A percentile compares a stretch with the other conserved stretches of the same genome.
phyloP scores from a whole-genome alignment of 805 yeast genomes.

The Metschnikowia gelsemii region DNA sequence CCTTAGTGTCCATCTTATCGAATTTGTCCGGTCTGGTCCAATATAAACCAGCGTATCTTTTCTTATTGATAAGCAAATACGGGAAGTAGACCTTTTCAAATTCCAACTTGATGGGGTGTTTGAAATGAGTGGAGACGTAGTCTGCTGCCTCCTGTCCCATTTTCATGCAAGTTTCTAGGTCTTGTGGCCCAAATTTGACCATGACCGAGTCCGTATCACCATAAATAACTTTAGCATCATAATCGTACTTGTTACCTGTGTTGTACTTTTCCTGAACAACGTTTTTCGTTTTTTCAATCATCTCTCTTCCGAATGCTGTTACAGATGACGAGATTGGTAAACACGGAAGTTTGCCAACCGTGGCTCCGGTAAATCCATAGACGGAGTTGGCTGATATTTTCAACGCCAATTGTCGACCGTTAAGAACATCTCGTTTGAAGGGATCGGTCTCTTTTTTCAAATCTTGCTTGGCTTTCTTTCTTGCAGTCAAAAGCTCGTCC shows the following conservation, averaged over 20 bases:
- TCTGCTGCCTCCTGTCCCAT: conserved; percentile 94
- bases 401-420: conserved; percentile 95
- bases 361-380: conserved; percentile 98
- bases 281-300: conserved; percentile 90
- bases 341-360: conserved; percentile 95
- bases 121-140: conserved; percentile 73
- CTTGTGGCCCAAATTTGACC: conserved; percentile 91
- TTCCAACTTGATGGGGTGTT: conserved; percentile 87
- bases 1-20: conserved; percentile 97
- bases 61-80: conserved; percentile 87
- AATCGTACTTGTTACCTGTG: conserved; percentile 77
- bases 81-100: conserved; percentile 97
- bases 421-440: conserved; percentile 86
- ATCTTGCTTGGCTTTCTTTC: conserved; percentile 90
- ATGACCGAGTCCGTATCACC: conserved; percentile 99
- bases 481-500: conserved; percentile 82
- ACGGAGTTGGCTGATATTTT: conserved; percentile 98
- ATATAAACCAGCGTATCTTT: conserved; percentile 93
- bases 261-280: conserved; percentile 80
- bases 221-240: conserved; percentile 86
- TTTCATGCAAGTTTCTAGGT: conserved; percentile 80
- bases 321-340: conserved; percentile 93
- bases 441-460: conserved; percentile 93
- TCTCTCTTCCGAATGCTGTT: conserved; percentile 92
- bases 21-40: conserved; percentile 93